These are phyloP conservation scores for Kwoniella botswanensis DNA, from an alignment of 768 basidiomycete species.

Conservation along the genomic window DNA sequence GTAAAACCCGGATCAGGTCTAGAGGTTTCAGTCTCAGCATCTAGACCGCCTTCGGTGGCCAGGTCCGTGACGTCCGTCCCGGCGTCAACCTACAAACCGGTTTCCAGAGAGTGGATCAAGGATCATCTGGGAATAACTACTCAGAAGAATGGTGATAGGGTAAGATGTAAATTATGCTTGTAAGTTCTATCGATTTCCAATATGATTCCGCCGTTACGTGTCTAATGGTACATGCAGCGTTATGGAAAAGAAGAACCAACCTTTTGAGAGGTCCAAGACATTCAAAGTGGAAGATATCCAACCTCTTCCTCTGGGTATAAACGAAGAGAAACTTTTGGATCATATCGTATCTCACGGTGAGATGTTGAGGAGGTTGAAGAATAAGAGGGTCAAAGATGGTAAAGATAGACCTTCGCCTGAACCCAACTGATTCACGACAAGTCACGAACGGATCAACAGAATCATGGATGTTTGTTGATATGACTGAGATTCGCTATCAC, in stretches of 20 bases:
- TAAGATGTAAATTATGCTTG: slow-evolving; percentile 22
- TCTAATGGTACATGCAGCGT: slow-evolving; percentile 5
- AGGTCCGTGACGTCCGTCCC: not conserved
- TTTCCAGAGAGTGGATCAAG: slow-evolving; percentile 6
- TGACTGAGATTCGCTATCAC: too few relatives aligned
- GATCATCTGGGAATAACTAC: not conserved
- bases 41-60: not conserved
- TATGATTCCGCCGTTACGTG: not conserved
- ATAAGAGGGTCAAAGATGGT: slow-evolving; percentile 26
- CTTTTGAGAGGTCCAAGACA: not conserved
- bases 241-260: slow-evolving; percentile 6
- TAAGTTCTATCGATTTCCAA: not conserved
- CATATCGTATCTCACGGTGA: slow-evolving; percentile 8
- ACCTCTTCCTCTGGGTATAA: not conserved
- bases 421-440: not conserved
- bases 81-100: not conserved
- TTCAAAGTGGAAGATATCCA: slow-evolving; percentile 8
- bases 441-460: too few relatives aligned
- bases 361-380: slow-evolving; percentile 14
- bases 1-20: not conserved
- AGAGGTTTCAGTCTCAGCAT: not conserved
- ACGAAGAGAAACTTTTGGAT: slow-evolving; percentile 1
- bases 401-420: slow-evolving; percentile 21
- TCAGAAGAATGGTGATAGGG: not conserved
- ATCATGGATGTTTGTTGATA: too few relatives aligned